Conservation (phyloP, 768 basidiomycete genomes). For the Naganishia kalamii region DNA sequence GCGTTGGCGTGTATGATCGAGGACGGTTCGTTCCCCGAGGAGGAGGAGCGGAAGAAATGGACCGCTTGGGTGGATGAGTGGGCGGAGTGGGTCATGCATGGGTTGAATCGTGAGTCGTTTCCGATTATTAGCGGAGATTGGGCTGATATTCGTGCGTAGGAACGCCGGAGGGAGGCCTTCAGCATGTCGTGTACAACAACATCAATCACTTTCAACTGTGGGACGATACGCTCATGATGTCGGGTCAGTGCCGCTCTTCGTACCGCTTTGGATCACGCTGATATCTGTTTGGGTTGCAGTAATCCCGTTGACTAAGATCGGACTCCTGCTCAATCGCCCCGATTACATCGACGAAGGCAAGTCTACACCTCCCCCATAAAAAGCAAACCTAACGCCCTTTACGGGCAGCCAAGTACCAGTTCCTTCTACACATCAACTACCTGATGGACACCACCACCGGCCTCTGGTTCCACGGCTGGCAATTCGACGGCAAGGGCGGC, state of each 20-base stretch:
- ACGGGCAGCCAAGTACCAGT: conserved; percentile 36
- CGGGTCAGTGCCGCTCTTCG: conserved; percentile 17
- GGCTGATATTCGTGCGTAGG: not conserved
- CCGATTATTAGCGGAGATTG: not conserved
- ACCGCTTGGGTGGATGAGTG: conserved; percentile 43
- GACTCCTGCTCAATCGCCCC: conserved; percentile 53
- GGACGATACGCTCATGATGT: conserved; percentile 61
- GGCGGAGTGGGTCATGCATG: conserved; percentile 54
- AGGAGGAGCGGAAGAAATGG: conserved; percentile 28
- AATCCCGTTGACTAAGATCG: conserved; percentile 57
- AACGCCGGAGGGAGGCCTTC: conserved; percentile 28
- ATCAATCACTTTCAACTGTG: conserved; percentile 39
- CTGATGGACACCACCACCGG: conserved; percentile 40
- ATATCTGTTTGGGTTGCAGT: conserved; percentile 33
- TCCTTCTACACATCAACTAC: conserved; percentile 40
- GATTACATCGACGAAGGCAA: conserved; percentile 57
- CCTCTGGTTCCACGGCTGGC: conserved; percentile 44
- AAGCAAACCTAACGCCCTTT: not conserved
- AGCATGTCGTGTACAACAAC: conserved; percentile 36
- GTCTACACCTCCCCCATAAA: conserved; percentile 42
- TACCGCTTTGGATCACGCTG: not conserved
- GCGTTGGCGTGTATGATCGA: conserved; percentile 31
- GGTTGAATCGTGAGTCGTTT: conserved; percentile 16
- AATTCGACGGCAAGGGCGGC: conserved; percentile 28
- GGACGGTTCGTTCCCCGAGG: conserved; percentile 26